These are phyloP conservation scores for Xerophyta viscosa DNA, from an alignment of 106 monocot species.

Conservation along the genomic window DNA sequence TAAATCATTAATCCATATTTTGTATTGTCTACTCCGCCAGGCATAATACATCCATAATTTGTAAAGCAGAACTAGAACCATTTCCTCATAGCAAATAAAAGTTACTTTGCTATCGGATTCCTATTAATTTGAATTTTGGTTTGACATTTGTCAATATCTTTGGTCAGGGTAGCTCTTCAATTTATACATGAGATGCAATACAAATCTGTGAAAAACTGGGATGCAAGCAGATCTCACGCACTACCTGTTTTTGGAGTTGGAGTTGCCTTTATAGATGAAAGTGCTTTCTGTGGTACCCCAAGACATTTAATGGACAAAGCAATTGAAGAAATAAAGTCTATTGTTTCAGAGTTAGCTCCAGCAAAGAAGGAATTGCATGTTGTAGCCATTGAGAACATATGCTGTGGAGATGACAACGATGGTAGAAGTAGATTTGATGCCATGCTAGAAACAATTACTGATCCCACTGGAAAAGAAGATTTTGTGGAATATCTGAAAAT, in stretches of 20 bases:
- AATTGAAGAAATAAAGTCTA: conserved; percentile 43
- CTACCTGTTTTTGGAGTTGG: conserved; percentile 86
- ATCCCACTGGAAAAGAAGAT: conserved; percentile 90
- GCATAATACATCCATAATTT: too few species aligned
- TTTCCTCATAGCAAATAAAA: neutral
- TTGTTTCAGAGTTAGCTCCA: conserved; percentile 47
- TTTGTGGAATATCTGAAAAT: conserved; percentile 54
- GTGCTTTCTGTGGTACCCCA: conserved; percentile 12
- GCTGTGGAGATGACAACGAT: conserved; percentile 16
- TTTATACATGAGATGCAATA: conserved; percentile 91
- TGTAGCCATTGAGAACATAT: conserved; percentile 47
- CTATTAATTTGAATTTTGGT: neutral
- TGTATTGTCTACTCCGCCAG: too few species aligned
- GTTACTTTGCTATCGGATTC: neutral
- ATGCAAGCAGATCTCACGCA: conserved; percentile 82
- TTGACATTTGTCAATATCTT: neutral
- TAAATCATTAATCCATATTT: too few species aligned
- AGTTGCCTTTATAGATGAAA: conserved; percentile 84
- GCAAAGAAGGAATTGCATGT: conserved; percentile 58
- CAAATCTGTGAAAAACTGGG: conserved; percentile 73
- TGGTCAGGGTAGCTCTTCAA: conserved; percentile 68
- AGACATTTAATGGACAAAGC: conserved; percentile 25
- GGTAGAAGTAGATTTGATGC: conserved; percentile 26
- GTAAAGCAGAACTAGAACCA: too few species aligned
- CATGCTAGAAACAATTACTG: conserved; percentile 42